Base-by-base conservation (phyloP, 164 flowering plant species). In the Berberis vulgaris region DNA sequence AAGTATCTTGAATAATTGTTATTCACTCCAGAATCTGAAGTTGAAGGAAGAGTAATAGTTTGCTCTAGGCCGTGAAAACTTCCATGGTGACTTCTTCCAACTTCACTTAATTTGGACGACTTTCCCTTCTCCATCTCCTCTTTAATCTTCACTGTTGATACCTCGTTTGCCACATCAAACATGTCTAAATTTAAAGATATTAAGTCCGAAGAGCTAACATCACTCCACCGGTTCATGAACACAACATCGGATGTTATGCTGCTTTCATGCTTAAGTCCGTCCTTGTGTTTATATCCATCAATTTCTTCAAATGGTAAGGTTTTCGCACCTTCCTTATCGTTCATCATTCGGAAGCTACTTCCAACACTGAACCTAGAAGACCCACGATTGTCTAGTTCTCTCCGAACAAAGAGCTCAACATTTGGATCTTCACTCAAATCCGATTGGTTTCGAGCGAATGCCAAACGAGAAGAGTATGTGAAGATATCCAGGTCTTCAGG, bases 221-320 rank as follows among this genome's bases (percentile, higher is more conserved):
- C 82, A 81, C 98, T 91, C 96, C 98, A 91, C 38, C 98, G 61
- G 62, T 75, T 82, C 82, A 78, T 84, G 58, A 76, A 76, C 1
- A 80, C 77, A 2, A 82, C 79, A 64, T 86, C 96, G 1, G 96
- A 84, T 0, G 84, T 73, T 26, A 81, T 45, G 8, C 87, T 84
- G 1, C 10, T 59, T 81, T 63, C 77, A 74, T 88, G 96, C 41
- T 87, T 88, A 26, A 26, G 26, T 26, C 65, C 63, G 0, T 68
- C 78, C 5, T 55, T 43, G 0, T 39, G 54, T 2, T 43, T 41
- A 54, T 54, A 40, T 39, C 6, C 53, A 8, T 73, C 76, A 57
- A 4, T 52, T 52, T 41, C 45, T 57, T 57, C 55, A 52, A 10
- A 10, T 52, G 13, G 55, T 52, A 52, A 7, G 3, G 13, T 52